Evolutionary conservation across 148 eudicot species (phyloP).

Genomic region (Vaccinium darrowii): DNA sequence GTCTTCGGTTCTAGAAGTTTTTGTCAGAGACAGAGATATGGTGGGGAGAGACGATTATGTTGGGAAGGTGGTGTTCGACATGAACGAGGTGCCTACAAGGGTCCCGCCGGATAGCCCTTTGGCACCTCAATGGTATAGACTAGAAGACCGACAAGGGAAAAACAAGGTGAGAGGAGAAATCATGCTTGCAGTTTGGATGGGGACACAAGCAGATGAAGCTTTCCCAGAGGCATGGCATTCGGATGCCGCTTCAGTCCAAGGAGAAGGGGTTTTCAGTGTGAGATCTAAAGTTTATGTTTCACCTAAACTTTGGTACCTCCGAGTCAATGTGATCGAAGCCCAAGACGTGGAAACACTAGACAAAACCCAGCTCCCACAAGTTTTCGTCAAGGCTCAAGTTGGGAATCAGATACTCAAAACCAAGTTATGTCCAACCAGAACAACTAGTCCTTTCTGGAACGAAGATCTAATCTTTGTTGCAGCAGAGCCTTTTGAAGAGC

Average conservation of each 20-base stretch:
- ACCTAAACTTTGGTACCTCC: conserved; percentile 75
- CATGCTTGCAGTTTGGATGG: conserved; percentile 84
- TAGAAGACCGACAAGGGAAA: conserved; percentile 48
- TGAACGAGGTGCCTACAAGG: conserved; percentile 63
- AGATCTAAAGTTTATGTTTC: conserved; percentile 71
- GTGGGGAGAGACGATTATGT: conserved; percentile 58
- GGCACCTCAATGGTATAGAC: conserved; percentile 80
- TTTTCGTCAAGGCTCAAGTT: conserved; percentile 58
- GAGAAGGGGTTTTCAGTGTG: conserved; percentile 63
- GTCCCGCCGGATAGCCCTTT: conserved; percentile 79
- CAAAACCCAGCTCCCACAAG: conserved; percentile 50
- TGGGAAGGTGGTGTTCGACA: conserved; percentile 52
- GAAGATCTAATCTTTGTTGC: conserved; percentile 74
- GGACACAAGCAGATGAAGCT: conserved; percentile 78
- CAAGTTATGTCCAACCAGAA: conserved; percentile 48
- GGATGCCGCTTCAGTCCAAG: conserved; percentile 62
- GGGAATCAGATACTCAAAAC: conserved; percentile 56
- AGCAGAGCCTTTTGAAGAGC: conserved; percentile 73
- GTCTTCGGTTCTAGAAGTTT: conserved; percentile 56
- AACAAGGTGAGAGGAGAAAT: conserved; percentile 58
- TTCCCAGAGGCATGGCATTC: conserved; percentile 83
- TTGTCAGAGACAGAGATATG: conserved; percentile 53
- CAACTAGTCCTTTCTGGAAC: conserved; percentile 68
- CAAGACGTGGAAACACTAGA: conserved; percentile 57
- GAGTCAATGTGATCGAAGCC: conserved; percentile 78